Evolutionary conservation across 1,139 yeast species (phyloP).

Genomic region (Kodamaea plutei): DNA sequence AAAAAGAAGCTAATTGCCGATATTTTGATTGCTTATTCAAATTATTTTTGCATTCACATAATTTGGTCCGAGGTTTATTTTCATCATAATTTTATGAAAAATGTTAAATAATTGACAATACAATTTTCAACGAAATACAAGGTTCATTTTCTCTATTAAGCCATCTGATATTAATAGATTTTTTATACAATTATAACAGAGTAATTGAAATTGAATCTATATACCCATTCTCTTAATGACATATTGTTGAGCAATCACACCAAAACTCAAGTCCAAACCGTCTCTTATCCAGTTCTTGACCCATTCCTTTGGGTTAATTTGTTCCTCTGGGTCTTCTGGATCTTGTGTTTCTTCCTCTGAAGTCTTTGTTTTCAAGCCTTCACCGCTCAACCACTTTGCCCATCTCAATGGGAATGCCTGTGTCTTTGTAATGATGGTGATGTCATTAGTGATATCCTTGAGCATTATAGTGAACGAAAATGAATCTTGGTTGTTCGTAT

Average conservation of each 20-base stretch:
- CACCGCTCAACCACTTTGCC: slow-evolving; percentile 79
- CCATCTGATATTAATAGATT: too few relatives aligned
- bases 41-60: too few relatives aligned
- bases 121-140: not conserved
- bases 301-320: slow-evolving; percentile 93
- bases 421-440: slow-evolving; percentile 70
- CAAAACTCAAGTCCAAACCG: slow-evolving; percentile 75
- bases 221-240: slow-evolving; percentile 90
- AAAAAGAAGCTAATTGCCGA: too few relatives aligned
- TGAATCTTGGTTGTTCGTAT: slow-evolving; percentile 31
- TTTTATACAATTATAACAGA: too few relatives aligned
- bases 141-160: not conserved
- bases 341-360: too few relatives aligned
- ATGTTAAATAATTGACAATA: too few relatives aligned
- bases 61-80: too few relatives aligned
- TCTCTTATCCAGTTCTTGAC: slow-evolving; percentile 89
- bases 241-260: slow-evolving; percentile 85
- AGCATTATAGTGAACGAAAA: slow-evolving; percentile 67
- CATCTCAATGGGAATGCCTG: slow-evolving; percentile 89
- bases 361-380: slow-evolving; percentile 25
- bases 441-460: slow-evolving; percentile 73
- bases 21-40: too few relatives aligned
- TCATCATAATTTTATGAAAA: too few relatives aligned
- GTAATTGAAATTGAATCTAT: too few relatives aligned
- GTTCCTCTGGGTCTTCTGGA: slow-evolving; percentile 27